Conservation (phyloP, 2,329 filamentous ascomycete genomes). For the Thermomyces lanuginosus region DNA sequence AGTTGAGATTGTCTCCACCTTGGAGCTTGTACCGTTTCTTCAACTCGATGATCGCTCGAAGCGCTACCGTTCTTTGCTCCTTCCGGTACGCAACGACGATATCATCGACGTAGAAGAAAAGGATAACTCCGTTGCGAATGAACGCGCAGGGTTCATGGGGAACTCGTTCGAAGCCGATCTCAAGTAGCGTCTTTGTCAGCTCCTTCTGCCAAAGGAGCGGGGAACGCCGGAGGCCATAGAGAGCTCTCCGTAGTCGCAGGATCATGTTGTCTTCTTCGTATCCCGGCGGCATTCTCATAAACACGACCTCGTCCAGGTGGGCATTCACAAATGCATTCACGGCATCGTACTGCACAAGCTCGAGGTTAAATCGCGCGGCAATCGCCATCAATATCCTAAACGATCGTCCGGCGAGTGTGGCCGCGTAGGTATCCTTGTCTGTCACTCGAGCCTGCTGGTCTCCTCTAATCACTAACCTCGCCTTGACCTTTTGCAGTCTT, state of each 20-base stretch:
- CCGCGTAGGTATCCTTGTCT: constrained; percentile 5
- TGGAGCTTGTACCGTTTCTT: constrained; percentile 1
- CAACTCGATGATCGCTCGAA: constrained; percentile 1
- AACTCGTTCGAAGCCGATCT: constrained; percentile 3
- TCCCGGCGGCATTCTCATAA: constrained; percentile 1
- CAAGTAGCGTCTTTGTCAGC: constrained; percentile 2
- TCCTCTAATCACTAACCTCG: constrained; percentile 10
- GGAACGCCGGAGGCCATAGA: constrained; percentile 7
- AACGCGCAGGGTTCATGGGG: constrained; percentile 3
- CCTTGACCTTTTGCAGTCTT: constrained; percentile 9
- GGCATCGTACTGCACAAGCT: constrained; percentile 5
- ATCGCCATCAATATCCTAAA: constrained; percentile 5
- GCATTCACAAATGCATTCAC: constrained; percentile 9
- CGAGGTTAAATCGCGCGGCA: constrained; percentile 6
- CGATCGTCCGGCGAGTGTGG: constrained; percentile 4
- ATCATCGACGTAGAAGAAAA: constrained; percentile 4
- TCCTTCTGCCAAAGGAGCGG: constrained; percentile 7
- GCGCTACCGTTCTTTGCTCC: not conserved
- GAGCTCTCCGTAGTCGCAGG: constrained; percentile 4
- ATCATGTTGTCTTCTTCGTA: constrained; percentile 1
- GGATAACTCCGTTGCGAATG: constrained; percentile 1
- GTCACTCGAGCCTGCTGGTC: constrained; percentile 7
- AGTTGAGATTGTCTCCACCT: constrained; percentile 1
- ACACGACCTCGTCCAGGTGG: constrained; percentile 3
- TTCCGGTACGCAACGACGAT: constrained; percentile 3